Evolutionary conservation across 2,329 filamentous ascomycete genomes (phyloP).

Genomic region (Trichoderma koningiopsis): DNA sequence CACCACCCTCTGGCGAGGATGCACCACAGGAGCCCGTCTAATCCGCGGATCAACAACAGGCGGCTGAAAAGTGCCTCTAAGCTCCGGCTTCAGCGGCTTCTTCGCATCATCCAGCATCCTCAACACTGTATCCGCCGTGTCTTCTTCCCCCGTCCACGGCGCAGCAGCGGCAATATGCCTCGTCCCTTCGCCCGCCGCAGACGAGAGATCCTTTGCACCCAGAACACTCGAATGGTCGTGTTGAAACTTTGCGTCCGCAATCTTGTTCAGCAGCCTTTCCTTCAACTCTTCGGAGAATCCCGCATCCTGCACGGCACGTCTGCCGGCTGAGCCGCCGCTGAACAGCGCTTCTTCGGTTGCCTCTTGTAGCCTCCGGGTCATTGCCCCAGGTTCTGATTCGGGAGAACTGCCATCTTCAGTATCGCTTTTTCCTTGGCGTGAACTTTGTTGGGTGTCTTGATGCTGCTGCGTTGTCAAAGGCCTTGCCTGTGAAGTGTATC

Average conservation of each 20-base stretch:
- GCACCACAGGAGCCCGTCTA: conserved; percentile 42
- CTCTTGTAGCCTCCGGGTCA: conserved; percentile 61
- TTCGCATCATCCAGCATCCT: conserved; percentile 83
- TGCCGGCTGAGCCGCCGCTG: conserved; percentile 61
- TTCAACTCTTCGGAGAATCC: conserved; percentile 67
- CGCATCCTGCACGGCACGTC: conserved; percentile 61
- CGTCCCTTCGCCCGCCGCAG: conserved; percentile 68
- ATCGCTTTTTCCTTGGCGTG: not conserved
- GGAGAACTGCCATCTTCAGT: not conserved
- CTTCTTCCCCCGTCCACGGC: conserved; percentile 80
- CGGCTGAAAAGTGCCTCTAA: conserved; percentile 51
- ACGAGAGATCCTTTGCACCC: conserved; percentile 50
- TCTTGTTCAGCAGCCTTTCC: conserved; percentile 56
- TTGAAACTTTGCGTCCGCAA: conserved; percentile 58
- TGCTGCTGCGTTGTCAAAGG: not conserved
- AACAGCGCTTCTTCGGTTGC: conserved; percentile 65
- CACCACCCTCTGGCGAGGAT: conserved; percentile 51
- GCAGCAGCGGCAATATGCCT: conserved; percentile 66
- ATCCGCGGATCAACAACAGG: conserved; percentile 57
- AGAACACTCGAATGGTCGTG: conserved; percentile 53
- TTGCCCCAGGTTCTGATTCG: conserved; percentile 43
- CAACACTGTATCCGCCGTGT: conserved; percentile 71
- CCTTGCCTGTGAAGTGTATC: conserved; percentile 3
- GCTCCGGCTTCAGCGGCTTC: conserved; percentile 62
- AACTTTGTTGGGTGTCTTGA: not conserved